Evolutionary conservation across 768 basidiomycete species (phyloP), one percentile per base, ranked within the genome.

Genomic region (Termitomyces sp.): DNA sequence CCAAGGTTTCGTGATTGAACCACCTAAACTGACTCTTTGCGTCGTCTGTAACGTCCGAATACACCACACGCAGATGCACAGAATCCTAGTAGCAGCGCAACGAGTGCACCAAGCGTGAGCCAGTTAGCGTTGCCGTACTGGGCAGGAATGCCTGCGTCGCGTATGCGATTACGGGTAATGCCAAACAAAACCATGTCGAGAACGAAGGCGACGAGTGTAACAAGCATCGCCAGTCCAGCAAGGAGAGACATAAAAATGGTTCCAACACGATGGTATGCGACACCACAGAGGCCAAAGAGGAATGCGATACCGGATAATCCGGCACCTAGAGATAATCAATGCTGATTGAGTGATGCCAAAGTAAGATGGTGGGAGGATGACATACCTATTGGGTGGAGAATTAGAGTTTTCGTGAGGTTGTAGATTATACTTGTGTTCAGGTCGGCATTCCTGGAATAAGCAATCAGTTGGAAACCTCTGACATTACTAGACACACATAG

Each of bases 141-240:
- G 3, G 88, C 82, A 25, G 63, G 50, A 29, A 74, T 66, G 19
- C 78, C 81, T 19, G 72, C 71, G 59, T 80, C 70, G 55, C 79
- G 76, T 65, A 88, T 79, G 42, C 80, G 77, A 61, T 82, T 69
- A 57, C 84, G 84, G 17, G 82, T 83, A 59, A 90, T 81, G 47
- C 85, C 86, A 69, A 89, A 95, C 51, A 95, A 81, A 42, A 82
- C 82, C 82, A 92, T 87, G 72, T 92, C 90, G 69, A 93, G 75
- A 44, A 92, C 72, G 73, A 84, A 92, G 3, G 77, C 85, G 60
- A 92, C 71, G 53, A 92, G 76, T 7, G 85, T 85, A 62, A 80
- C 71, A 52, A 93, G 68, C n/a, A 81, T 73, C 7, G 87, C 89
- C 54, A 94, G 75, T 17, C 82, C 79, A 53, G 85, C 76, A 54